phyloP scores from a whole-genome alignment of 768 basidiomycete species.

The Cystofilobasidium macerans region DNA sequence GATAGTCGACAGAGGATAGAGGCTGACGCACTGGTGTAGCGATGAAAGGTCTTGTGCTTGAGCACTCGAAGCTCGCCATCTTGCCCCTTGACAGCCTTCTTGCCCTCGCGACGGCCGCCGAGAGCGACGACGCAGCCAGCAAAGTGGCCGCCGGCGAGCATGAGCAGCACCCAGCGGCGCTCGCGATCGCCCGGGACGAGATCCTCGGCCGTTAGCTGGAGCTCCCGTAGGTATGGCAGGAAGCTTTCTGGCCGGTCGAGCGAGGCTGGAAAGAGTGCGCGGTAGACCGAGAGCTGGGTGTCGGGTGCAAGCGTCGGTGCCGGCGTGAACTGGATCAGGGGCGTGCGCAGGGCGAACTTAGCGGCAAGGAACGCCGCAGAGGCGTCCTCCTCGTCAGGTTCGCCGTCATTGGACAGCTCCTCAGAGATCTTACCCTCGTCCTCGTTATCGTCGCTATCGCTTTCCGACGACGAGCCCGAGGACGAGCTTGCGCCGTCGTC shows the following conservation, averaged over 20 bases:
- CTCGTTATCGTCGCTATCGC: constrained; percentile 57
- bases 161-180: constrained; percentile 83
- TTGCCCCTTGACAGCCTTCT: constrained; percentile 44
- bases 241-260: constrained; percentile 33
- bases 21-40: constrained; percentile 76
- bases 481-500: constrained; percentile 58
- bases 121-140: constrained; percentile 68
- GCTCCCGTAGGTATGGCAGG: constrained; percentile 32
- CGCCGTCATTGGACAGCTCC: constrained; percentile 32
- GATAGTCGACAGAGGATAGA: neutral
- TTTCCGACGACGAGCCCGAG: constrained; percentile 1
- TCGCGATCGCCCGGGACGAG: constrained; percentile 42
- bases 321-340: constrained; percentile 69
- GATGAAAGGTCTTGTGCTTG: constrained; percentile 89
- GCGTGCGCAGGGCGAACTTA: constrained; percentile 47
- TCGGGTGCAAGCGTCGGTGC: constrained; percentile 51
- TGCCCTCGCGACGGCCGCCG: constrained; percentile 41
- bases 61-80: constrained; percentile 46
- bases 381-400: constrained; percentile 30
- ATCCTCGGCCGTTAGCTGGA: constrained; percentile 44
- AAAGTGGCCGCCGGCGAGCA: constrained; percentile 97
- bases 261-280: constrained; percentile 53
- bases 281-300: constrained; percentile 84
- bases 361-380: constrained; percentile 23
- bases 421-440: constrained; percentile 48